Percentiles rank a stretch among this genome's conserved stretches.
phyloP scores from a whole-genome alignment of 2,329 filamentous ascomycete species.

The Fusarium dlaminii region DNA sequence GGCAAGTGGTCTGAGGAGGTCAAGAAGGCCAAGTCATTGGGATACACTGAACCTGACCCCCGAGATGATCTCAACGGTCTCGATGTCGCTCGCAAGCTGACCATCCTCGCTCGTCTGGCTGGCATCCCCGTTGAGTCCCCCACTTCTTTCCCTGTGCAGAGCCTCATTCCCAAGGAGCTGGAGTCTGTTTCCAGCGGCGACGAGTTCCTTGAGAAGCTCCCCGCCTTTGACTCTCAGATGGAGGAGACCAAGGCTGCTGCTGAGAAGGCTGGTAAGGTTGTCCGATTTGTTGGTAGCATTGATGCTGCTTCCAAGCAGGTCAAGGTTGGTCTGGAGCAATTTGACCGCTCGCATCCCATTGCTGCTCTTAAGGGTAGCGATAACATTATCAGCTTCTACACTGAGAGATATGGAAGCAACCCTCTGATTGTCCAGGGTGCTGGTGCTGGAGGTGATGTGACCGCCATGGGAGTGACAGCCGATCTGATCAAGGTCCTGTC shows the following conservation, averaged over 20 bases:
- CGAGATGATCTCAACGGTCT: constrained; percentile 87
- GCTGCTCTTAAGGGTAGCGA: constrained; percentile 95
- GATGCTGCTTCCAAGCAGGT: constrained; percentile 83
- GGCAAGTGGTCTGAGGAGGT: constrained; percentile 93
- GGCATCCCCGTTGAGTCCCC: constrained; percentile 85
- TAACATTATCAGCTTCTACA: constrained; percentile 99
- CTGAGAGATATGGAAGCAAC: constrained; percentile 89
- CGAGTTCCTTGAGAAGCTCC: constrained; percentile 84
- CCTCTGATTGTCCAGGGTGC: constrained; percentile 95
- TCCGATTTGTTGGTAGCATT: constrained; percentile 93
- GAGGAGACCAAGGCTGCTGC: constrained; percentile 87
- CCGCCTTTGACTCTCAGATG: constrained; percentile 89
- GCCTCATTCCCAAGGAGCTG: constrained; percentile 87
- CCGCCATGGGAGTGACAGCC: constrained; percentile 95
- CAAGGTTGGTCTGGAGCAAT: constrained; percentile 92
- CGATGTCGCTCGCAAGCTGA: constrained; percentile 94
- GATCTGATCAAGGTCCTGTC: constrained; percentile 91
- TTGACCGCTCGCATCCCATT: constrained; percentile 88
- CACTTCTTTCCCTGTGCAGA: constrained; percentile 92
- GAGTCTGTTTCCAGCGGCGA: constrained; percentile 80
- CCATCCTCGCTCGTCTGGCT: constrained; percentile 87
- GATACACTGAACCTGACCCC: constrained; percentile 91
- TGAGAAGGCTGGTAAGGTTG: constrained; percentile 86
- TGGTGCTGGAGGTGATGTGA: constrained; percentile 93
- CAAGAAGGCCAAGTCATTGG: constrained; percentile 88